phyloP scores from a whole-genome alignment of 169 alveolate species.

The Plasmodium vivax region DNA sequence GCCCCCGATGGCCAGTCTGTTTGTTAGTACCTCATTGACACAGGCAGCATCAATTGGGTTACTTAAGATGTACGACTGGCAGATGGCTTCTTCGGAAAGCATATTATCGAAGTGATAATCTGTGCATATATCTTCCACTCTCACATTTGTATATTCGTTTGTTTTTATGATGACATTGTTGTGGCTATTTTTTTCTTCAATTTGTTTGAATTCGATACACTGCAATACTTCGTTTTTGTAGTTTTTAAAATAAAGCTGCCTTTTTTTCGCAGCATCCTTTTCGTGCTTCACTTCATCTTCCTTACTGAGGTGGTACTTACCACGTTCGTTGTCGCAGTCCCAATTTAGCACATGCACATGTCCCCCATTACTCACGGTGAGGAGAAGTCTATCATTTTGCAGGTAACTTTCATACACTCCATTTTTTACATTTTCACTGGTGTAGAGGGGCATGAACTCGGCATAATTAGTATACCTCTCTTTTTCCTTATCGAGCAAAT shows the following conservation, averaged over 20 bases:
- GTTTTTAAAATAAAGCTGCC: slow-evolving; percentile 12
- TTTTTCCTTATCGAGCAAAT: slow-evolving; percentile 24
- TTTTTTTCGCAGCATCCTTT: slow-evolving; percentile 17
- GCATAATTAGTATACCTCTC: slow-evolving; percentile 24
- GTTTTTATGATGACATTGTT: background rate
- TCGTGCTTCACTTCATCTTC: slow-evolving; percentile 8
- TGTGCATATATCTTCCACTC: slow-evolving; percentile 28
- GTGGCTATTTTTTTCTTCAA: slow-evolving; percentile 31
- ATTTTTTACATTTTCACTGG: slow-evolving; percentile 27
- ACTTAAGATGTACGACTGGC: slow-evolving; percentile 75
- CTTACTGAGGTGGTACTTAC: slow-evolving; percentile 13
- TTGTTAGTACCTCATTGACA: slow-evolving; percentile 75
- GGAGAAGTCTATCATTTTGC: slow-evolving; percentile 30
- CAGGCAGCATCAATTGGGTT: slow-evolving; percentile 77
- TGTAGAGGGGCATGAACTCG: slow-evolving; percentile 42
- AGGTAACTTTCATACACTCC: slow-evolving; percentile 51
- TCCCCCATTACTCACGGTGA: slow-evolving; percentile 51
- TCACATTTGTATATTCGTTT: slow-evolving; percentile 27
- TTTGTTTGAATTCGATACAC: slow-evolving; percentile 22
- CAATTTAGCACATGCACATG: slow-evolving; percentile 56
- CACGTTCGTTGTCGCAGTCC: slow-evolving; percentile 14
- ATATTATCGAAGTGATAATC: slow-evolving; percentile 62
- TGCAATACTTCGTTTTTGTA: slow-evolving; percentile 28
- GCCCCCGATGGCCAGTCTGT: slow-evolving; percentile 81
- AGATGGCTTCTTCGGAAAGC: slow-evolving; percentile 40